Conservation (phyloP, 139 green algal species). For the Volvox reticuliferus region DNA sequence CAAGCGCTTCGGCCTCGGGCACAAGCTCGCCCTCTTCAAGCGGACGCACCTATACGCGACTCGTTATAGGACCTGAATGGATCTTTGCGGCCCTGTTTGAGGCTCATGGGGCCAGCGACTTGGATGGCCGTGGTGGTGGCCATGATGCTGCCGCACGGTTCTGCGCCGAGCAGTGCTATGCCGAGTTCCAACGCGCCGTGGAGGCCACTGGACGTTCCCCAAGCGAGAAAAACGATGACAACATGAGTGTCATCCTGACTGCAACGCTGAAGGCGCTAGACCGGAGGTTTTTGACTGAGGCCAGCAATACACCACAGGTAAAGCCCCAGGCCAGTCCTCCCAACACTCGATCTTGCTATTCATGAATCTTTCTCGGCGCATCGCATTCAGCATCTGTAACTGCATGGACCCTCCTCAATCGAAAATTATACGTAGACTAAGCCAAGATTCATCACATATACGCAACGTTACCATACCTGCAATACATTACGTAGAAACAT, state of each 20-base stretch:
- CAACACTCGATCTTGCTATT: background rate
- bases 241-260: background rate
- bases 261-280: background rate
- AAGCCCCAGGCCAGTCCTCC: background rate
- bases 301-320: background rate
- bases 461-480: no score
- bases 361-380: background rate
- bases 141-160: background rate
- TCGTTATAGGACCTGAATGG: constrained; percentile 1
- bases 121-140: background rate
- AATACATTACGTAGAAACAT: no score
- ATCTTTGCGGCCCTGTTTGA: constrained; percentile 12
- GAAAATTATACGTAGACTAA: no score
- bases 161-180: constrained; percentile 15
- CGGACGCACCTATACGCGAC: constrained; percentile 4
- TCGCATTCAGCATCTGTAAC: no score
- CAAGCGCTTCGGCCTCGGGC: background rate
- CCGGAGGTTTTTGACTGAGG: constrained; percentile 5
- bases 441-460: no score
- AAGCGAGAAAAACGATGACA: background rate
- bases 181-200: background rate
- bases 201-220: background rate
- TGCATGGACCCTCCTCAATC: no score
- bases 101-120: background rate
- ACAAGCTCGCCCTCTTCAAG: background rate